A percentile compares a stretch with the other conserved stretches of the same genome.
These are phyloP conservation scores for Lodderomyces pseudojiufengensis DNA, from an alignment of 1,139 yeast species.

Conservation along the genomic window DNA sequence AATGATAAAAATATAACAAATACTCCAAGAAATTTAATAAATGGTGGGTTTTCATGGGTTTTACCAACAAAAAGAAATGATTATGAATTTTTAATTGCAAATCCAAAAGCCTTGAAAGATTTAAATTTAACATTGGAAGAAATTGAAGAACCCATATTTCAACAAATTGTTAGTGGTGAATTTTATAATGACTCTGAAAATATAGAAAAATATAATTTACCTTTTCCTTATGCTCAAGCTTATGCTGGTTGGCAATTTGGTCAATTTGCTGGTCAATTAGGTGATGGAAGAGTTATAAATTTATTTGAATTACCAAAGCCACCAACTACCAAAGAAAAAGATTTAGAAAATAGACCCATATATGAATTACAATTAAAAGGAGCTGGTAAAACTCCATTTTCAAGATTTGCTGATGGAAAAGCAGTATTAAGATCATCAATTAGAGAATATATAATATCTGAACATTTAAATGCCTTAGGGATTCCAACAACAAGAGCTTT, in stretches of 20 bases:
- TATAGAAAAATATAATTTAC: conserved; percentile 35
- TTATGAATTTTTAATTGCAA: conserved; percentile 55
- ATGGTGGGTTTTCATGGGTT: conserved; percentile 70
- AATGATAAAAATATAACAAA: conserved; percentile 33
- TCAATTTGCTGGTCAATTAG: conserved; percentile 92
- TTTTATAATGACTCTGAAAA: conserved; percentile 24
- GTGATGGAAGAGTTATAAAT: conserved; percentile 89
- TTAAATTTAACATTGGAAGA: conserved; percentile 45
- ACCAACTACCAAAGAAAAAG: conserved; percentile 17
- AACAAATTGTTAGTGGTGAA: conserved; percentile 62
- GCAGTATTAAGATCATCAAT: conserved; percentile 87
- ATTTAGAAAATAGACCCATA: conserved; percentile 22
- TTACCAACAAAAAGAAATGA: conserved; percentile 59
- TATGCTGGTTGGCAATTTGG: conserved; percentile 98
- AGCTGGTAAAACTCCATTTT: conserved; percentile 85
- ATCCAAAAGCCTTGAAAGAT: conserved; percentile 59
- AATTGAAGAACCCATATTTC: conserved; percentile 38
- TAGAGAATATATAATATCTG: conserved; percentile 84
- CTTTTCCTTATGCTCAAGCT: conserved; percentile 83
- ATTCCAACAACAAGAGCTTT: conserved; percentile 86
- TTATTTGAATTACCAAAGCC: conserved; percentile 61
- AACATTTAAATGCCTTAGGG: conserved; percentile 74
- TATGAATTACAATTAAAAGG: conserved; percentile 87
- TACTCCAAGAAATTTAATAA: conserved; percentile 56
- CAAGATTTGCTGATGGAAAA: conserved; percentile 95